Conservation (phyloP, 305 asterid species). For the Fraxinus paxiana region DNA sequence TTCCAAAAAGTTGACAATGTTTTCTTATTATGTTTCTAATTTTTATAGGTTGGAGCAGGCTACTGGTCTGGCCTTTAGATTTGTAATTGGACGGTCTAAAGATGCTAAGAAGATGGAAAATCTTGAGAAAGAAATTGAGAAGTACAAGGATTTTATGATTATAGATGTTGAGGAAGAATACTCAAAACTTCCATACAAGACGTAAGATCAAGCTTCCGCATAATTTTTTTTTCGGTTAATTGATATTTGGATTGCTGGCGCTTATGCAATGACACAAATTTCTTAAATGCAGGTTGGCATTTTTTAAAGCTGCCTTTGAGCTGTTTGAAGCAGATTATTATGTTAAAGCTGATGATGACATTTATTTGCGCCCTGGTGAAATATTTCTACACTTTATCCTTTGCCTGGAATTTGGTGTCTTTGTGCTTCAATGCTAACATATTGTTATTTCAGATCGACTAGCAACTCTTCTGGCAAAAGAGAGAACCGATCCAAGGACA, state of each 20-base stretch:
- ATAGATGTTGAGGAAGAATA: constrained; percentile 24
- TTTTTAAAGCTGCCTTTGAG: constrained; percentile 24
- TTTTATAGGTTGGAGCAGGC: constrained; percentile 21
- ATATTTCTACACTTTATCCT: neutral
- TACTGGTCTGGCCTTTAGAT: constrained; percentile 28
- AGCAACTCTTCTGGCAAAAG: constrained; percentile 26
- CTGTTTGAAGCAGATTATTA: constrained; percentile 28
- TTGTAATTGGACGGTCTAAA: constrained; percentile 24
- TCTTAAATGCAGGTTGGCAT: constrained; percentile 21
- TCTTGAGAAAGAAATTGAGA: constrained; percentile 22
- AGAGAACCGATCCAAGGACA: constrained; percentile 19
- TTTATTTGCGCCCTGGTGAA: constrained; percentile 27
- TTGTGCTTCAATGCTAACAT: neutral
- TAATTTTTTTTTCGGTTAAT: neutral
- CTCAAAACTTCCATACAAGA: constrained; percentile 23
- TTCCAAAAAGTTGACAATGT: neutral
- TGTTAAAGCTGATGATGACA: constrained; percentile 30
- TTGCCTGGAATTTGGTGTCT: neutral
- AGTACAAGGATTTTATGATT: constrained; percentile 25
- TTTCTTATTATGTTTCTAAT: neutral
- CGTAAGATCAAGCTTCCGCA: constrained; percentile 6
- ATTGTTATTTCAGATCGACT: constrained; percentile 20
- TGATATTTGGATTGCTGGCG: neutral
- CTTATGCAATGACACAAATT: neutral
- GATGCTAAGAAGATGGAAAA: constrained; percentile 20